Evolutionary conservation across 1,284 basidiomycete species (phyloP).

Genomic region (Sanguinoderma infundibulare): DNA sequence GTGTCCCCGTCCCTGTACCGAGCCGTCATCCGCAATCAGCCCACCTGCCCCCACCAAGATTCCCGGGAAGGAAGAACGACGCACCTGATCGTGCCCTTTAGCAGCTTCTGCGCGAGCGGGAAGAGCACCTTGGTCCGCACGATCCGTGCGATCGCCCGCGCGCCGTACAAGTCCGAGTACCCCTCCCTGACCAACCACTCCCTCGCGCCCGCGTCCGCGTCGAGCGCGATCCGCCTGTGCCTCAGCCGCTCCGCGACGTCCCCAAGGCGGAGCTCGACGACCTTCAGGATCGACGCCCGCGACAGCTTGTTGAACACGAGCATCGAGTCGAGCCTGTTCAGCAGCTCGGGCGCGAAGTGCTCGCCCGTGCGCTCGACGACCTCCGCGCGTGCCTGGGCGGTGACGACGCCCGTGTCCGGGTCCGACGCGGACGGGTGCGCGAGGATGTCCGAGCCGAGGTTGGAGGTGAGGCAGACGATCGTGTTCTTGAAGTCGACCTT

Average conservation of each 20-base stretch:
- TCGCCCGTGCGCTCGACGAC: constrained; percentile 80
- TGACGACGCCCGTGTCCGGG: constrained; percentile 67
- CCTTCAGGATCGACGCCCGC: constrained; percentile 70
- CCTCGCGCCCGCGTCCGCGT: constrained; percentile 68
- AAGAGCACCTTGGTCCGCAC: constrained; percentile 67
- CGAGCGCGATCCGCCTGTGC: constrained; percentile 70
- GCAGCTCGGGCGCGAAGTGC: constrained; percentile 86
- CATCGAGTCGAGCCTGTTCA: constrained; percentile 88
- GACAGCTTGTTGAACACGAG: constrained; percentile 91
- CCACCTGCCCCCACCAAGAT: background rate
- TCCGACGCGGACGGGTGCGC: constrained; percentile 71
- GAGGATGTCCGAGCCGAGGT: constrained; percentile 68
- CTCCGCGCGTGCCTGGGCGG: constrained; percentile 60
- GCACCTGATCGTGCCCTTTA: constrained; percentile 77
- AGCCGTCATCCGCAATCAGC: constrained; percentile 39
- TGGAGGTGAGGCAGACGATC: constrained; percentile 70
- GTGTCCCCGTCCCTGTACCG: constrained; percentile 60
- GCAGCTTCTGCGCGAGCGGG: constrained; percentile 76
- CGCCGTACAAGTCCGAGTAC: constrained; percentile 89
- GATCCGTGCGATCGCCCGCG: constrained; percentile 82
- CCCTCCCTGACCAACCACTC: constrained; percentile 82
- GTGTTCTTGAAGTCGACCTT: constrained; percentile 62
- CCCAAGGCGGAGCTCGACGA: constrained; percentile 76
- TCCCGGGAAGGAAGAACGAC: constrained; percentile 27
- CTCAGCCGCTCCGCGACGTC: constrained; percentile 77